Conservation (phyloP, 2,329 filamentous ascomycete species). For the Westerdykella sp. region DNA sequence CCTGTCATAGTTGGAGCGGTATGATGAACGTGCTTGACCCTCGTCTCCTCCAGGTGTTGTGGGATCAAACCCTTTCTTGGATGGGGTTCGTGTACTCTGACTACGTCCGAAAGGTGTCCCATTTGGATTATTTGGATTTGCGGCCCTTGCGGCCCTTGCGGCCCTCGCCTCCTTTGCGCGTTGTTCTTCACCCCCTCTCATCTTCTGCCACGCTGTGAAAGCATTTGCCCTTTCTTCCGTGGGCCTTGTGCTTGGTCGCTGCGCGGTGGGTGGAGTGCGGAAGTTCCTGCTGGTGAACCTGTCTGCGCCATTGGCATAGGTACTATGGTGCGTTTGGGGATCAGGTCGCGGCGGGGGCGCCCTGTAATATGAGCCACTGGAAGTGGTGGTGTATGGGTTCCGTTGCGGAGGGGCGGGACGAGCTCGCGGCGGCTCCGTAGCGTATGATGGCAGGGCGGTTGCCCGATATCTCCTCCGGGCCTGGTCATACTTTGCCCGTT, state of each 20-base stretch:
- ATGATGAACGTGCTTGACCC: slow-evolving; percentile 50
- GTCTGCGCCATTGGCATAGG: slow-evolving; percentile 38
- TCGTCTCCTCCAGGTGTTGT: slow-evolving; percentile 55
- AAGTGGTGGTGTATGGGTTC: slow-evolving; percentile 37
- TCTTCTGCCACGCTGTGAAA: slow-evolving; percentile 47
- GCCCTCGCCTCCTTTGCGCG: slow-evolving; percentile 15
- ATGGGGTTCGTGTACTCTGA: slow-evolving; percentile 41
- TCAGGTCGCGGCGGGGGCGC: slow-evolving; percentile 19
- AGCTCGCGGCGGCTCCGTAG: slow-evolving; percentile 36
- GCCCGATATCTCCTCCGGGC: slow-evolving; percentile 46
- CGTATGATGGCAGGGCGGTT: slow-evolving; percentile 28
- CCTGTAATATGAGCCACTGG: slow-evolving; percentile 29
- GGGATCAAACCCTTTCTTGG: slow-evolving; percentile 53
- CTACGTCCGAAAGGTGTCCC: slow-evolving; percentile 36
- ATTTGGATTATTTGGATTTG: slow-evolving; percentile 25
- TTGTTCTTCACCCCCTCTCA: slow-evolving; percentile 36
- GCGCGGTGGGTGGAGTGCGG: slow-evolving; percentile 30
- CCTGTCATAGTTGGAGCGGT: slow-evolving; percentile 33
- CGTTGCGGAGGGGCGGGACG: slow-evolving; percentile 42
- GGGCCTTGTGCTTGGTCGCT: slow-evolving; percentile 23
- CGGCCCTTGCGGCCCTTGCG: slow-evolving; percentile 3
- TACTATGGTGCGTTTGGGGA: slow-evolving; percentile 23
- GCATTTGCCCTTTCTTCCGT: slow-evolving; percentile 39
- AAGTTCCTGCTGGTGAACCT: slow-evolving; percentile 41
- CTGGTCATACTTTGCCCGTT: slow-evolving; percentile 57